phyloP scores from a whole-genome alignment of 129 eudicot species.

The Solidago caesia region DNA sequence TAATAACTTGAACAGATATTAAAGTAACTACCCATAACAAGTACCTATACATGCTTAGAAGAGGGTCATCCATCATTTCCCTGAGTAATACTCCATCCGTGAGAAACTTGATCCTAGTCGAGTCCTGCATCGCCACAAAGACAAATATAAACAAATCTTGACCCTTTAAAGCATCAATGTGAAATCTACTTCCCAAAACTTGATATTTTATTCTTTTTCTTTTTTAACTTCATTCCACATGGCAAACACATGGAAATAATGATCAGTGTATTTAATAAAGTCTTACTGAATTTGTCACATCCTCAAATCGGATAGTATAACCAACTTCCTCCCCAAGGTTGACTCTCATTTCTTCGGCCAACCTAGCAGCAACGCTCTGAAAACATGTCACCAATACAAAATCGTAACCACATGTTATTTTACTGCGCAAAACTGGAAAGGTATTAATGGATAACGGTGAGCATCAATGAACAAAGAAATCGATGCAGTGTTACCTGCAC shows the following conservation, averaged over 20 bases:
- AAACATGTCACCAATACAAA: conserved; percentile 4
- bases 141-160: conserved; percentile 20
- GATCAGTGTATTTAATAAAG: not conserved
- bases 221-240: not conserved
- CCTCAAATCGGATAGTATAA: conserved; percentile 91
- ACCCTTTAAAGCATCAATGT: conserved; percentile 23
- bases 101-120: conserved; percentile 90
- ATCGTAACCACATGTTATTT: not conserved
- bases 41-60: conserved; percentile 86
- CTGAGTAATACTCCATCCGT: conserved; percentile 96
- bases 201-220: not conserved
- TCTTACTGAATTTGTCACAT: conserved; percentile 66
- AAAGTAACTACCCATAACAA: conserved; percentile 18
- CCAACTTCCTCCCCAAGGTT: conserved; percentile 97
- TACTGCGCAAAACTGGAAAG: not conserved
- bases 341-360: conserved; percentile 96
- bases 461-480: conserved; percentile 8
- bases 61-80: conserved; percentile 99
- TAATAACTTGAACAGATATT: not conserved
- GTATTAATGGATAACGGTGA: not conserved
- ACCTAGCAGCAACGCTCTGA: conserved; percentile 88
- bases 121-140: conserved; percentile 60
- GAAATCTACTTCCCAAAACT: conserved; percentile 1
- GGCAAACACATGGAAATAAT: too few species aligned
- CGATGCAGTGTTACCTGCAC: conserved; percentile 58